Evolutionary conservation across 371 early-diverging fungal species (phyloP).

Genomic region (Apophysomyces ossiformis): DNA sequence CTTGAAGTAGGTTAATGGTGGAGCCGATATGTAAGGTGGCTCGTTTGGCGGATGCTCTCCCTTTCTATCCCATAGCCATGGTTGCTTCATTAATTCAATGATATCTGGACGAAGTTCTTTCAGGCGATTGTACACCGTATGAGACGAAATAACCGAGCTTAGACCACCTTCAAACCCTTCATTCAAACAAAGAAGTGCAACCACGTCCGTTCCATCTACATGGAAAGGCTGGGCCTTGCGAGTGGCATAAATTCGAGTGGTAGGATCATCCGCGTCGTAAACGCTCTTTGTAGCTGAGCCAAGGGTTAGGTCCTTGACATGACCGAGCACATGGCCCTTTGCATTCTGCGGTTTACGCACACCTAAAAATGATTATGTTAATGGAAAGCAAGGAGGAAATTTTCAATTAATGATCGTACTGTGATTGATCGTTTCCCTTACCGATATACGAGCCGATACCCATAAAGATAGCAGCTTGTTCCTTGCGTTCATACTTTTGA

Average conservation of each 20-base stretch:
- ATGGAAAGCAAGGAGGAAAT: no score
- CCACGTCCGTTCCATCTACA: conserved; percentile 50
- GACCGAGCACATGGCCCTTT: conserved; percentile 50
- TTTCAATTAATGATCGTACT: no score
- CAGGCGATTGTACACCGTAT: conserved; percentile 47
- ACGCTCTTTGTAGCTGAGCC: conserved; percentile 46
- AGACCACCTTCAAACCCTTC: conserved; percentile 43
- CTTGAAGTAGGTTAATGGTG: conserved; percentile 39
- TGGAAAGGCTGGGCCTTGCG: conserved; percentile 55
- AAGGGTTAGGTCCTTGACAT: conserved; percentile 45
- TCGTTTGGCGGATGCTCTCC: conserved; percentile 41
- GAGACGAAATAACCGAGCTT: conserved; percentile 47
- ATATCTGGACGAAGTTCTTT: conserved; percentile 46
- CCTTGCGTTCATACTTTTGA: conserved; percentile 36
- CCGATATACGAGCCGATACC: conserved; percentile 53
- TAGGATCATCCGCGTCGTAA: conserved; percentile 42
- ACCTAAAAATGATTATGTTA: background rate
- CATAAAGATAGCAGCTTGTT: conserved; percentile 48
- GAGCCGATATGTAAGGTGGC: conserved; percentile 32
- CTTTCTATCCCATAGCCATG: conserved; percentile 55
- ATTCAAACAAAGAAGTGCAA: conserved; percentile 39
- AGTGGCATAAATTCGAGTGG: conserved; percentile 54
- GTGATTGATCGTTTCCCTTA: background rate
- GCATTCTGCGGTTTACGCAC: conserved; percentile 44
- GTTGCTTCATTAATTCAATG: conserved; percentile 42